Conservation (phyloP, 208 protist genomes). For the Crithidia brevicula region DNA sequence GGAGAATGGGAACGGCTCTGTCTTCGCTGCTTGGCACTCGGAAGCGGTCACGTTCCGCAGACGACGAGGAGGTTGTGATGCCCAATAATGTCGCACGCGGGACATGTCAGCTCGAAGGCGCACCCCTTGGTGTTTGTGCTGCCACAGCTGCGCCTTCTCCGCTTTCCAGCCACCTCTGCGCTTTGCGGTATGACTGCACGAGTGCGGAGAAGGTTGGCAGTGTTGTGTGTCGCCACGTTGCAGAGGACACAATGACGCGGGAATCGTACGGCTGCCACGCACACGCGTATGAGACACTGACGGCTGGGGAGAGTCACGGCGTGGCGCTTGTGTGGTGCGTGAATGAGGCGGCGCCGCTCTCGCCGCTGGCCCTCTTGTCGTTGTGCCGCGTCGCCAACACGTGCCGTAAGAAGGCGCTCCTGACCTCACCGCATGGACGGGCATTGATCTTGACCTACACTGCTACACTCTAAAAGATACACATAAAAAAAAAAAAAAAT, state of each 20-base stretch:
- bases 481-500: not conserved
- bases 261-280: constrained; percentile 74
- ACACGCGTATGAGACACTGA: constrained; percentile 61
- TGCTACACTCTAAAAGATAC: constrained; percentile 33
- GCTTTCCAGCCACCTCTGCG: constrained; percentile 7
- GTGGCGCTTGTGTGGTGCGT: constrained; percentile 70
- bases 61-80: not conserved
- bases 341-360: constrained; percentile 20
- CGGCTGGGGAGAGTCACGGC: constrained; percentile 56
- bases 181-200: constrained; percentile 20
- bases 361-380: constrained; percentile 47
- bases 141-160: not conserved
- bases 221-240: constrained; percentile 44
- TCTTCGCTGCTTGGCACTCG: not conserved
- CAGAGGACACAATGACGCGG: constrained; percentile 40
- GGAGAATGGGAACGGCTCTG: not conserved
- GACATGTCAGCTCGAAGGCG: too few relatives aligned
- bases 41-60: constrained; percentile 1
- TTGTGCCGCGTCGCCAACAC: constrained; percentile 82
- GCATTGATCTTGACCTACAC: constrained; percentile 55
- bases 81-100: too few relatives aligned
- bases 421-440: constrained; percentile 29
- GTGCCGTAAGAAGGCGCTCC: constrained; percentile 60
- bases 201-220: constrained; percentile 4
- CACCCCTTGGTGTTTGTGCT: too few relatives aligned